These are phyloP conservation scores for Prunus mira DNA, from an alignment of 306 rosid species.

Conservation along the genomic window DNA sequence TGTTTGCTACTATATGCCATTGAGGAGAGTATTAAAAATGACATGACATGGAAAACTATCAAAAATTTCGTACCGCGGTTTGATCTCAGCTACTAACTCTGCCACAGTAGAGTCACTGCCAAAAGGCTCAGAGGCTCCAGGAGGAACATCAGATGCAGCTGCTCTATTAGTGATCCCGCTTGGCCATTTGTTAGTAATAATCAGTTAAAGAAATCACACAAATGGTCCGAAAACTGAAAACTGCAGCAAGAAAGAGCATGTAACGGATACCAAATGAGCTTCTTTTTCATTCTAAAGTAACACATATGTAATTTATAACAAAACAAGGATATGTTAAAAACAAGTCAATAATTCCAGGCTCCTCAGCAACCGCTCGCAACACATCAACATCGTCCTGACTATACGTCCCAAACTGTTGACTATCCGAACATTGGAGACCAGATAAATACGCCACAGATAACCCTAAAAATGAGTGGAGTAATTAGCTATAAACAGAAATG, in stretches of 20 bases:
- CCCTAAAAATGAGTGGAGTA: slow-evolving; percentile 36
- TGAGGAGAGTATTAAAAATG: not conserved
- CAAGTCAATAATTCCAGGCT: slow-evolving; percentile 70
- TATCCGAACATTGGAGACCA: slow-evolving; percentile 51
- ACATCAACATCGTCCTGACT: slow-evolving; percentile 84
- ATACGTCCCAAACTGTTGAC: slow-evolving; percentile 75
- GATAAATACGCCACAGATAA: slow-evolving; percentile 78
- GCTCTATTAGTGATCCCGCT: slow-evolving; percentile 62
- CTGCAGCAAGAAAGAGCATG: slow-evolving; percentile 8
- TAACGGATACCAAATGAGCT: slow-evolving; percentile 1
- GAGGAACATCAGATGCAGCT: slow-evolving; percentile 51
- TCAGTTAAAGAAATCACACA: slow-evolving; percentile 51
- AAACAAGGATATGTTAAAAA: slow-evolving; percentile 87
- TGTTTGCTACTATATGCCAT: not conserved
- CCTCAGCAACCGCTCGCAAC: slow-evolving; percentile 89
- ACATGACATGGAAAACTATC: slow-evolving; percentile 13
- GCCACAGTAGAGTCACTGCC: slow-evolving; percentile 65
- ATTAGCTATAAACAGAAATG: slow-evolving; percentile 13
- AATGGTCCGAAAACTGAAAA: slow-evolving; percentile 16
- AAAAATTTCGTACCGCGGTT: slow-evolving; percentile 67
- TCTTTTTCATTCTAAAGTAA: not conserved
- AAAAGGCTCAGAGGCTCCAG: slow-evolving; percentile 51
- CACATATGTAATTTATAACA: not conserved
- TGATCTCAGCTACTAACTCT: slow-evolving; percentile 84
- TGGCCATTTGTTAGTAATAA: slow-evolving; percentile 91